Evolutionary conservation across 164 flowering plant species (phyloP), one percentile per base, ranked within the genome.

Genomic region (Magnolia kwangsiensis): DNA sequence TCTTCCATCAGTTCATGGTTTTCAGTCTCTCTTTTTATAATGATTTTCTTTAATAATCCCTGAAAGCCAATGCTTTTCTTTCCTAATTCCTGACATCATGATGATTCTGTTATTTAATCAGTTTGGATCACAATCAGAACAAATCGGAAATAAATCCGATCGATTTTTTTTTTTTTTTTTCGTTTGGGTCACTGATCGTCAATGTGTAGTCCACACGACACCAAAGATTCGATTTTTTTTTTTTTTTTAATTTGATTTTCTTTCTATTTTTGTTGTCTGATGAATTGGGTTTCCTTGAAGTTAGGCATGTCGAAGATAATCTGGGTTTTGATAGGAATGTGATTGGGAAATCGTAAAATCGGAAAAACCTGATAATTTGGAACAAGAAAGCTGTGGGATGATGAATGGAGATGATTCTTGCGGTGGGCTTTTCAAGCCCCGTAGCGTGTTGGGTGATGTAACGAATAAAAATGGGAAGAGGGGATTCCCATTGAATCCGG

Each of bases 381-480:
- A 23, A 13, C 19, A 37, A 16, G 59, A 61, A 31, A n/a, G 16
- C 1, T 21, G n/a, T 59, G 71, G 27, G 24, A 23, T 14, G 24
- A 58, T 20, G 66, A 68, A 69, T 29, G 67, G 21, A 19, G 83
- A 80, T 69, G 81, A 72, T 75, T 73, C 78, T 7, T 68, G 72
- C 4, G 83, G 78, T 13, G 81, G 78, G 72, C 27, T 55, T 16
- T 3, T 20, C 27, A 75, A 79, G 63, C 59, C 63, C 21, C 89
- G 91, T 18, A 29, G 78, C 1, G 89, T 58, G 29, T 76, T 94
- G 51, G 89, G 83, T 3, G 93, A 94, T 72, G 64, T 92, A 61
- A 86, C 95, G 0, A 94, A 92, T 80, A 80, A 61, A 24, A 71
- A 81, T 0, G 82, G 78, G n/a, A 91, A 89, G 75, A 85, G 93